Base-by-base conservation (phyloP, 805 yeast species). In the Grigorovia jiainica region DNA sequence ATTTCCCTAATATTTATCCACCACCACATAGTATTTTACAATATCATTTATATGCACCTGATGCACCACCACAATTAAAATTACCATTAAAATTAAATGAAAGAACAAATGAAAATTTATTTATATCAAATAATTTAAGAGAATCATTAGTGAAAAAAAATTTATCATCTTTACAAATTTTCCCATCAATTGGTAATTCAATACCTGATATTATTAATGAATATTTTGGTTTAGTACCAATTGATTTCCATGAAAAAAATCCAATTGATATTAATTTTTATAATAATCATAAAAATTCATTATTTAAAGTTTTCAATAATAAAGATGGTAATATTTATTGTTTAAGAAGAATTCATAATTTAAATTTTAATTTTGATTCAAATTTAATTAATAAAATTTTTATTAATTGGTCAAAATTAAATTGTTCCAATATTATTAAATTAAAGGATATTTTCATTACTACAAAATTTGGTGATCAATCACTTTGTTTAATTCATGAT, bases 41-140 rank as follows among this genome's bases (percentile, higher is more conserved):
- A 54, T 84, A 85, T 58, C 95, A 89, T 62, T 64, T 87, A 32
- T 89, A 90, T 63, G 92, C 96, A 0, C 97, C 97, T 2, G 73
- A 77, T 24, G 90, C 96, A 8, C 86, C 89, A 3, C 89, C 87
- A 7, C 79, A 81, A 54, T 60, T 79, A 38, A 69, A 71, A 33
- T 61, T 74, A 8, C 78, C 79, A 11, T 65, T 83, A 47, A 71
- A 73, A 38, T 76, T 85, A 1, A 78, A 87, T 57, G 89, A 87
- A 62, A 73, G 87, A 34, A 77, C 76, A 25, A 75, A 80, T 3
- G 75, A 75, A 42, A 73, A 72, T 43, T 68, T 92, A 54, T 89
- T 89, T 57, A 73, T 90, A 9, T 77, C 87, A 8, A 75, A 75
- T 50, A 72, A 81, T 38, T 54, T 90, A 38, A 72, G 97, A 52